Percentiles rank a stretch among this genome's conserved stretches.
phyloP scores from a whole-genome alignment of 1,284 basidiomycete genomes.

The Puccinia hordei region DNA sequence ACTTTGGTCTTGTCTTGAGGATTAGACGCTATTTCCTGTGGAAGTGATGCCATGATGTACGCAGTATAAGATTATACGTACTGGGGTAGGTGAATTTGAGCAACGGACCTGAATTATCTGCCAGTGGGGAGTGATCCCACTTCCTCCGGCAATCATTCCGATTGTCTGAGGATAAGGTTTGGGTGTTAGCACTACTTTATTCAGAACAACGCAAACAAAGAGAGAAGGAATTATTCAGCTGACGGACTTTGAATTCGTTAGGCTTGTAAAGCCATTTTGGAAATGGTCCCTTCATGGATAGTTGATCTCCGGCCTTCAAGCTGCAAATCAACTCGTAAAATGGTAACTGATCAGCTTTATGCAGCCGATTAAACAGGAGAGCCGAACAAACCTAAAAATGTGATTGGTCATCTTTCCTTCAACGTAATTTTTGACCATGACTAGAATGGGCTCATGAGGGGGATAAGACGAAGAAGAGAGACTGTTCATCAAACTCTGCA shows the following conservation, averaged over 20 bases:
- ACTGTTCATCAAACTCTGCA: background rate
- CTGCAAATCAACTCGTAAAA: slow-evolving; percentile 50
- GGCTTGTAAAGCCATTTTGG: slow-evolving; percentile 59
- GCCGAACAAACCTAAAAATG: slow-evolving; percentile 55
- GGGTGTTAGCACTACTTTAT: background rate
- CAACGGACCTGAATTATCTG: slow-evolving; percentile 56
- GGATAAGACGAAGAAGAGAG: background rate
- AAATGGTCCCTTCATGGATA: slow-evolving; percentile 74
- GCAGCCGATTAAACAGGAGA: background rate
- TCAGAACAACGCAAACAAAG: background rate
- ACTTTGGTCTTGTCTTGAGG: slow-evolving; percentile 91
- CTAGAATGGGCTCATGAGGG: background rate
- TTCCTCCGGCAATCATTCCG: slow-evolving; percentile 56
- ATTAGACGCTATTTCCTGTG: slow-evolving; percentile 59
- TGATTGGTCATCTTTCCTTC: slow-evolving; percentile 60
- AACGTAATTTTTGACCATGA: slow-evolving; percentile 51
- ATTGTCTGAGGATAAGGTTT: slow-evolving; percentile 13
- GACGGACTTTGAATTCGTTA: slow-evolving; percentile 69
- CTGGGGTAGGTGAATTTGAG: background rate
- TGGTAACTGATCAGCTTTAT: background rate
- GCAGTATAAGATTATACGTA: background rate
- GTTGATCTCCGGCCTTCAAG: slow-evolving; percentile 75
- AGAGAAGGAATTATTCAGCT: background rate
- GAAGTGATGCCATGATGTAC: background rate
- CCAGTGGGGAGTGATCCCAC: slow-evolving; percentile 63